Evolutionary conservation across 495 filamentous ascomycete genomes (phyloP).

Genomic region (Xylaria longipes): DNA sequence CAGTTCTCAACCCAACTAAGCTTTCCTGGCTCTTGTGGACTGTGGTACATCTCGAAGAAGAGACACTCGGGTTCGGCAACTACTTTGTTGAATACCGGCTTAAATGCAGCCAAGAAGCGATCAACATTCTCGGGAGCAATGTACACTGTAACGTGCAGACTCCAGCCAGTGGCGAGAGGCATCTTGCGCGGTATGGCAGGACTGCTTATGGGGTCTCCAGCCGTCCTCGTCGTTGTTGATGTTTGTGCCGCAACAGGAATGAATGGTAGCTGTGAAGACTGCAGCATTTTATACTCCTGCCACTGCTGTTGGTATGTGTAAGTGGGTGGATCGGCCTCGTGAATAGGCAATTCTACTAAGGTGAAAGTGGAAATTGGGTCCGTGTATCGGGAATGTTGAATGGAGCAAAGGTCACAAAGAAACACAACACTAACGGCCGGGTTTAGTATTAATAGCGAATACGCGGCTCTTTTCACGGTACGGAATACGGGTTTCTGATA

Average conservation of each 20-base stretch:
- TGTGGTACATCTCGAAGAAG: constrained; percentile 57
- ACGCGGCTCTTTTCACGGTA: neutral
- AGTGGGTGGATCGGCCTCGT: neutral
- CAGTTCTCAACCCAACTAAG: constrained; percentile 58
- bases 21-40: constrained; percentile 48
- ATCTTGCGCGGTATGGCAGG: constrained; percentile 21
- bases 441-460: constrained; percentile 24
- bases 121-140: constrained; percentile 50
- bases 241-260: constrained; percentile 3
- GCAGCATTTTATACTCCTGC: constrained; percentile 19
- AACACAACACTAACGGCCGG: neutral
- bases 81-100: constrained; percentile 50
- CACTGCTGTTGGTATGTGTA: neutral
- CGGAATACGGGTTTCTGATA: constrained; percentile 4
- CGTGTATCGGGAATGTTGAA: neutral
- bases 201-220: neutral
- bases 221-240: constrained; percentile 11
- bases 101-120: constrained; percentile 50
- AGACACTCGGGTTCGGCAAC: constrained; percentile 53
- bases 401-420: neutral
- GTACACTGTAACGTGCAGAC: constrained; percentile 52
- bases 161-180: constrained; percentile 29
- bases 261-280: constrained; percentile 24
- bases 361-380: neutral
- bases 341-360: constrained; percentile 3